Base-by-base conservation (phyloP, 73 alveolate species). In the Uronychia setigera region DNA sequence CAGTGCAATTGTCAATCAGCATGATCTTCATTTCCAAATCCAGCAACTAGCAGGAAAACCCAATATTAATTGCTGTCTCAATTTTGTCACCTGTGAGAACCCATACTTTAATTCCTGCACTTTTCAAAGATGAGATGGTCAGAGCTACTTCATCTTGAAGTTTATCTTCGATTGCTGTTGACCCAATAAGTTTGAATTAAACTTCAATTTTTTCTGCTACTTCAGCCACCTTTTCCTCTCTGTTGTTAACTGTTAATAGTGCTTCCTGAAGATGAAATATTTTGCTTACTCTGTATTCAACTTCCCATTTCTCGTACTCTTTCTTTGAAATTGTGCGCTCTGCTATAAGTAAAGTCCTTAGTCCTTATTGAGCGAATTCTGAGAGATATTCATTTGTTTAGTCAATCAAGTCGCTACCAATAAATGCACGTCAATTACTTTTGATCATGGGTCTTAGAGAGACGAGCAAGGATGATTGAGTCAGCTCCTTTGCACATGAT, bases 61-160 rank as follows among this genome's bases (percentile, higher is more conserved):
- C 99, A 32, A 97, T 97, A 82, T 94, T 94, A 77, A 96, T 95
- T 0, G 98, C 98, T 31, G 99, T 97, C 85, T 97, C 99, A 76
- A 96, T 88, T 87, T 97, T 97, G 88, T 97, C 99, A 0, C 99
- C 99, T 25, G 99, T 97, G 34, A 97, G 92, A 28, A 97, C 99
- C 99, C 99, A 97, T 14, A 98, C 96, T 83, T 97, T 98, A 46
- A 91, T 87, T 35, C 94, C 94, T 5, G 92, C 95, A 84, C 88
- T 82, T 84, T 96, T 95, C 88, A 93, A 58, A 60, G 60, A 81
- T 80, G 57, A 85, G 88, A 93, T 95, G 80, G 97, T 95, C 81
- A 83, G 92, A 29, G 88, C 92, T 25, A 97, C 98, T 59, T 94
- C 92, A 85, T 97, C 97, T 87, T 97, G 98, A 29, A 97, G 94